phyloP scores from a whole-genome alignment of 2,329 filamentous ascomycete species.

The Cercospora sp. region DNA sequence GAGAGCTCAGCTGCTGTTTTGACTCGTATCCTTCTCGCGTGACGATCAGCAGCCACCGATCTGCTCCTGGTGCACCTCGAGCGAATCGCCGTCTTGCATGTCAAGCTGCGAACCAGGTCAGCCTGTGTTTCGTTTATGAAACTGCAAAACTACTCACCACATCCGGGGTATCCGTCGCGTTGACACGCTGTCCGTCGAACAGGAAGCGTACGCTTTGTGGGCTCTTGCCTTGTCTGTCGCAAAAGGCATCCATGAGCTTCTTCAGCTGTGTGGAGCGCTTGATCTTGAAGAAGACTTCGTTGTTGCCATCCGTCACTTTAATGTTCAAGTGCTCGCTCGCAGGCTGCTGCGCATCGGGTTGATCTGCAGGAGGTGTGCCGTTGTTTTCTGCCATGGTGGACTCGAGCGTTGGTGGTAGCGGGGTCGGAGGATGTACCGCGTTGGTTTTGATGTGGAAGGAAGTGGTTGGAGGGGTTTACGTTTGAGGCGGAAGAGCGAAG shows the following conservation, averaged over 20 bases:
- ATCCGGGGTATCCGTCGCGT: constrained; percentile 85
- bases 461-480: constrained; percentile 12
- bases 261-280: constrained; percentile 94
- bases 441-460: constrained; percentile 9
- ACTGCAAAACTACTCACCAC: constrained; percentile 67
- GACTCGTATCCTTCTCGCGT: not conserved
- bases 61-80: constrained; percentile 98
- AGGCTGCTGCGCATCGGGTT: constrained; percentile 44
- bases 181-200: constrained; percentile 92
- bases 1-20: not conserved
- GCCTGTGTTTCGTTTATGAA: no score
- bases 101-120: constrained; percentile 65
- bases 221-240: constrained; percentile 90
- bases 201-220: constrained; percentile 84
- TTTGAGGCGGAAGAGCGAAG: constrained; percentile 12
- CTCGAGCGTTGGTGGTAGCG: constrained; percentile 39
- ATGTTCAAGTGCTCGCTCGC: constrained; percentile 87
- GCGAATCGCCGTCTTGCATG: constrained; percentile 92
- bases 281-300: constrained; percentile 99
- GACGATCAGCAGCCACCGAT: constrained; percentile 65
- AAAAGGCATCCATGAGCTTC: constrained; percentile 98
- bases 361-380: constrained; percentile 35
- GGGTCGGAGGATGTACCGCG: constrained; percentile 3
- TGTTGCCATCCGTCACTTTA: constrained; percentile 99
- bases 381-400: constrained; percentile 52